These are phyloP conservation scores for Vigna reflexopilosa DNA, from an alignment of 306 rosid genomes.

Conservation along the genomic window DNA sequence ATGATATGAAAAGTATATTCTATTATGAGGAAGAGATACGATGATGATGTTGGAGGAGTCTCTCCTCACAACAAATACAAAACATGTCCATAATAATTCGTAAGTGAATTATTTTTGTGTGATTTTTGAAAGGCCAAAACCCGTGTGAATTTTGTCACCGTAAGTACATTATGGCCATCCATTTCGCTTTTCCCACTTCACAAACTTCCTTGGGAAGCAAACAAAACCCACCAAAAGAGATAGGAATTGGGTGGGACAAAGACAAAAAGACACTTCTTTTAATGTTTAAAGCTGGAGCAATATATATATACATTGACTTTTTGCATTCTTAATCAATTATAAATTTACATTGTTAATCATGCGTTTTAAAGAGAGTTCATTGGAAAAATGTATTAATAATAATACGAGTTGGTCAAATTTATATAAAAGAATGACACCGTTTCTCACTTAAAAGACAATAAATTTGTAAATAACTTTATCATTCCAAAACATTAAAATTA, in stretches of 20 bases:
- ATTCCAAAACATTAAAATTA: no score
- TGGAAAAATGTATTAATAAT: no score
- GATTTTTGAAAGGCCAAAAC: slow-evolving; percentile 15
- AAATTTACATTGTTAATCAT: no score
- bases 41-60: not conserved
- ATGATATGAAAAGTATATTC: slow-evolving; percentile 16
- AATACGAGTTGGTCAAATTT: no score
- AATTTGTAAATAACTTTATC: no score
- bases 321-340: no score
- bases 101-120: not conserved
- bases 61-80: not conserved
- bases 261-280: not conserved
- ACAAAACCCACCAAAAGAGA: slow-evolving; percentile 16
- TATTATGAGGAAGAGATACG: not conserved
- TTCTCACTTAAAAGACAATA: no score
- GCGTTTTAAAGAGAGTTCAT: no score
- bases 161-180: slow-evolving; percentile 23
- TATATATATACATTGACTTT: no score
- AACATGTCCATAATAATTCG: slow-evolving; percentile 22
- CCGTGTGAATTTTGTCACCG: slow-evolving; percentile 12
- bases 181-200: slow-evolving; percentile 16
- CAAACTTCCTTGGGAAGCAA: slow-evolving; percentile 25
- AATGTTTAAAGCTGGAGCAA: no score
- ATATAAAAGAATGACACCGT: no score
- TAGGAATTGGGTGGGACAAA: not conserved